A percentile compares a stretch with the other conserved stretches of the same genome.
Conservation (phyloP, 805 yeast species). For the Candida insectalens region DNA sequence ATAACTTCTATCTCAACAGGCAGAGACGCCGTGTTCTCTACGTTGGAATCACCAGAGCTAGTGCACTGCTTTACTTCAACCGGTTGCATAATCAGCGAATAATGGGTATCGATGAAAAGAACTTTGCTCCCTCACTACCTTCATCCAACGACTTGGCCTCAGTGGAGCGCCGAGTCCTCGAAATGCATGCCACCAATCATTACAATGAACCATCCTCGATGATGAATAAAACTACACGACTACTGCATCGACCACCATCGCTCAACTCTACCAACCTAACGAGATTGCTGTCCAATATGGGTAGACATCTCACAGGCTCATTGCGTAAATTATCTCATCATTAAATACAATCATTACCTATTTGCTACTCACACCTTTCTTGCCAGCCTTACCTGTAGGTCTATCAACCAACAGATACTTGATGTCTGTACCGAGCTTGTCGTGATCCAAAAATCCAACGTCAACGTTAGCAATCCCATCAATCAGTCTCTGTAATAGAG, state of each 20-base stretch:
- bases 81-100: conserved; percentile 13
- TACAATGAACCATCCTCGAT: too few species aligned
- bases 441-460: conserved; percentile 14
- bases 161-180: neutral
- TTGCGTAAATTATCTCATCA: neutral
- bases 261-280: neutral
- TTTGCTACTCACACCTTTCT: conserved; percentile 3
- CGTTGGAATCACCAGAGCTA: conserved; percentile 63
- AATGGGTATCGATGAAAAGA: conserved; percentile 11
- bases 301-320: conserved; percentile 1
- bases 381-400: conserved; percentile 26
- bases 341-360: neutral
- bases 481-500: conserved; percentile 9
- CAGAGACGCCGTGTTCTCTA: conserved; percentile 38
- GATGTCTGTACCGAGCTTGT: conserved; percentile 20
- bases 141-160: neutral
- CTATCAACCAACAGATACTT: conserved; percentile 37
- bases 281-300: conserved; percentile 3
- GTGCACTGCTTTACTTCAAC: conserved; percentile 31
- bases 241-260: conserved; percentile 1
- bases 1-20: conserved; percentile 11
- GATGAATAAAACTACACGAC: too few species aligned
- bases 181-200: neutral
- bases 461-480: conserved; percentile 15
- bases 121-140: neutral